Percentiles rank a stretch among this genome's conserved stretches.
phyloP scores from a whole-genome alignment of 805 yeast genomes.

The Yamadazyma nakazawae region DNA sequence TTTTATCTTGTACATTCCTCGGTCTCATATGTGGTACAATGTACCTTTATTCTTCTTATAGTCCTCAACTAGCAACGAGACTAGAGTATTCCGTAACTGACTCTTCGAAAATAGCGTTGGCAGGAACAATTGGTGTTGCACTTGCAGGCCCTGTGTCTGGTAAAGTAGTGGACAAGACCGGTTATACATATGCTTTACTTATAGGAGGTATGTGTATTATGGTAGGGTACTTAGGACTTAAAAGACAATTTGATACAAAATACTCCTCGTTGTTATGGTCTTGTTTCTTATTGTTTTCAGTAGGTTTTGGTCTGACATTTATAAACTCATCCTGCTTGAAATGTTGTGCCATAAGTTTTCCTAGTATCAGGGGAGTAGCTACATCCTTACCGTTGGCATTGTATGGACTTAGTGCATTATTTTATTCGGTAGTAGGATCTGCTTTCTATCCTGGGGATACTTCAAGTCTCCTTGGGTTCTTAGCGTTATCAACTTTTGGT shows the following conservation, averaged over 20 bases:
- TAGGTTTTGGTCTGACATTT: constrained; percentile 71
- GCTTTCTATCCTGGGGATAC: constrained; percentile 57
- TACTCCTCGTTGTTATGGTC: constrained; percentile 40
- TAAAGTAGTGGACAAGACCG: constrained; percentile 55
- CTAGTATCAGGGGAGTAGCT: constrained; percentile 67
- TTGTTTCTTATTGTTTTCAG: constrained; percentile 45
- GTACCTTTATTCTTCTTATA: constrained; percentile 71
- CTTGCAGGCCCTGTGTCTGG: constrained; percentile 69
- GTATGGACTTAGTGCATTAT: constrained; percentile 71
- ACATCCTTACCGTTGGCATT: constrained; percentile 73
- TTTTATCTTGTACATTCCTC: constrained; percentile 31
- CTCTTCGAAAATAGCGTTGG: constrained; percentile 60
- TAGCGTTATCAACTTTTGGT: constrained; percentile 40
- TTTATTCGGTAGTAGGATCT: constrained; percentile 56
- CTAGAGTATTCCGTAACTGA: constrained; percentile 60
- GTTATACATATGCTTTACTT: constrained; percentile 52
- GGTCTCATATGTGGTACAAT: constrained; percentile 71
- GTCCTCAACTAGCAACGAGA: constrained; percentile 67
- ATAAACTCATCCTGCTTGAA: constrained; percentile 64
- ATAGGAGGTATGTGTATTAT: constrained; percentile 49
- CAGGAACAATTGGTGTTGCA: constrained; percentile 66
- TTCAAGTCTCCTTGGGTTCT: constrained; percentile 46
- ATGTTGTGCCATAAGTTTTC: constrained; percentile 69
- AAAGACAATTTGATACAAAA: constrained; percentile 44
- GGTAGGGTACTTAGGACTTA: constrained; percentile 55